Conservation (phyloP, 768 basidiomycete genomes). For the Paxillus ammoniavirescens region DNA sequence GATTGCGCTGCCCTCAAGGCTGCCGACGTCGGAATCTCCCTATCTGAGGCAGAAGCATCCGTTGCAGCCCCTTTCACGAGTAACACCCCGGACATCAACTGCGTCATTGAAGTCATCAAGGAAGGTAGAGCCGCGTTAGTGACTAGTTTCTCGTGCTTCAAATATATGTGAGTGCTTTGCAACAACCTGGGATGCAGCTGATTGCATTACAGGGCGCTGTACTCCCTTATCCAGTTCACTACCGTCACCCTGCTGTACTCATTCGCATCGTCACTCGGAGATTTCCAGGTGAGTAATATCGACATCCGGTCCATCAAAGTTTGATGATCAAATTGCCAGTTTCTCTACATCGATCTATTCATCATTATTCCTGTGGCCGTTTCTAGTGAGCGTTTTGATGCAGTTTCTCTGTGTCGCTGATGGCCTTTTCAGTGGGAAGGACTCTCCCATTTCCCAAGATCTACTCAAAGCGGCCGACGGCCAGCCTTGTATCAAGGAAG, state of each 20-base stretch:
- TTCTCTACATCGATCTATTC: conserved; percentile 96
- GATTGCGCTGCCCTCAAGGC: conserved; percentile 98
- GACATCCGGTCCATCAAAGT: not conserved
- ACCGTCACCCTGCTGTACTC: conserved; percentile 94
- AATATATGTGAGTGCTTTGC: conserved; percentile 81
- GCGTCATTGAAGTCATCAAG: conserved; percentile 94
- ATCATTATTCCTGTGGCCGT: conserved; percentile 98
- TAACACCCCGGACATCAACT: conserved; percentile 90
- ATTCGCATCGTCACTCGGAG: conserved; percentile 93
- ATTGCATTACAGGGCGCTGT: conserved; percentile 73
- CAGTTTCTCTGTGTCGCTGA: conserved; percentile 5
- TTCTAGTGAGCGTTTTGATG: conserved; percentile 63
- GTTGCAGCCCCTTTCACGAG: conserved; percentile 98
- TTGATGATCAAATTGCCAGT: conserved; percentile 44
- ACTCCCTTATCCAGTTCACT: conserved; percentile 99
- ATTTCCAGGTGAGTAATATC: conserved; percentile 74
- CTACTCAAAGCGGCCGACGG: conserved; percentile 88
- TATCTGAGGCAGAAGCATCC: conserved; percentile 97
- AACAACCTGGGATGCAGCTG: not conserved
- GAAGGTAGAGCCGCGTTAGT: conserved; percentile 95
- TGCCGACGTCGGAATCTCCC: conserved; percentile 93
- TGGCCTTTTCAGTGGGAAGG: conserved; percentile 72
- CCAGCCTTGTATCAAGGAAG: conserved; percentile 92
- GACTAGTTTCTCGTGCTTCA: conserved; percentile 99
- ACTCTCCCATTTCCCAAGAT: conserved; percentile 88